Percentiles rank a stretch among this genome's conserved stretches.
phyloP scores from a whole-genome alignment of 345 rosid genomes.

The Jatropha curcas region DNA sequence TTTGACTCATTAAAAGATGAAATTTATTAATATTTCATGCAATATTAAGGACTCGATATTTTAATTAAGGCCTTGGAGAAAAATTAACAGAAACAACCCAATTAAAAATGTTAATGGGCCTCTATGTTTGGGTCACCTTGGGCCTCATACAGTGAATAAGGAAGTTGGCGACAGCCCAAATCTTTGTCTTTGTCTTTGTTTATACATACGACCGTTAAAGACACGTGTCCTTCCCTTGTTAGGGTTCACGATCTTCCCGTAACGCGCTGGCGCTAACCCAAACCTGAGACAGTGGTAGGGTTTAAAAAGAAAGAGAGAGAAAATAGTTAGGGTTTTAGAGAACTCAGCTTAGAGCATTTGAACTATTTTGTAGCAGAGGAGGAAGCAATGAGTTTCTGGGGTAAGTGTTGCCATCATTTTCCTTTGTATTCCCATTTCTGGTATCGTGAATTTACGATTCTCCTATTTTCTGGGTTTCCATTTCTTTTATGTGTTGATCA shows the following conservation, averaged over 20 bases:
- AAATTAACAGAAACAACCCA: no score
- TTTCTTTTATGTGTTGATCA: neutral
- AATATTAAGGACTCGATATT: no score
- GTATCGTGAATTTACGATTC: neutral
- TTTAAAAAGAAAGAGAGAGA: no score
- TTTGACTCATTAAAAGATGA: no score
- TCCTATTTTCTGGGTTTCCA: neutral
- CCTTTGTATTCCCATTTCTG: neutral
- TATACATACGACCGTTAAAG: no score
- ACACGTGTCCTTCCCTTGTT: slow-evolving; percentile 5
- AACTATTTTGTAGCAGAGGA: neutral
- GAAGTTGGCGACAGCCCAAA: no score
- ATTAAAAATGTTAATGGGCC: no score
- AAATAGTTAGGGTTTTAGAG: neutral
- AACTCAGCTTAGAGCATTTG: neutral
- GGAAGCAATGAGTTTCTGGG: slow-evolving; percentile 15
- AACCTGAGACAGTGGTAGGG: neutral
- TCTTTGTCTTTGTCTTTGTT: no score
- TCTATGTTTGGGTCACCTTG: no score
- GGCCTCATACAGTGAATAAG: no score
- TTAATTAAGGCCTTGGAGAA: no score
- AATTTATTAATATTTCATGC: no score
- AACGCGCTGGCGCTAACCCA: neutral
- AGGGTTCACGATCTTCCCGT: neutral
- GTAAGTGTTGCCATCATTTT: neutral